phyloP scores from a whole-genome alignment of 139 green algal genomes.

The Coccomyxa sp. region DNA sequence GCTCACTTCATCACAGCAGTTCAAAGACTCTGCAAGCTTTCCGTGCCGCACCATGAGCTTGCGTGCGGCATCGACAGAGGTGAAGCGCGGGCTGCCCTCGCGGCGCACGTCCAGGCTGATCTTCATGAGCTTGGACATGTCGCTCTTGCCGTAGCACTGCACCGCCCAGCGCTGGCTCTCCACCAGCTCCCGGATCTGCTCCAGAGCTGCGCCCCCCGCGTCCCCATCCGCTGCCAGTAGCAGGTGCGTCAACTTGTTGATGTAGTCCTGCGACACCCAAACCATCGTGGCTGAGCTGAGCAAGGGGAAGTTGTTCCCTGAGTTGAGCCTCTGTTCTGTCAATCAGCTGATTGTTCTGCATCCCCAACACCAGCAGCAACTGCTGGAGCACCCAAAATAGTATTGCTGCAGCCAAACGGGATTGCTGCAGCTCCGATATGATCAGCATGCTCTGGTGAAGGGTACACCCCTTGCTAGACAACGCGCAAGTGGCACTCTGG shows the following conservation, averaged over 20 bases:
- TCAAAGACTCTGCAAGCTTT: too few species aligned
- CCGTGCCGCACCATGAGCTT: background rate
- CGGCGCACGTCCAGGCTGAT: background rate
- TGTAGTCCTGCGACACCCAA: background rate
- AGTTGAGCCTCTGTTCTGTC: too few species aligned
- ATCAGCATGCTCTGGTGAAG: background rate
- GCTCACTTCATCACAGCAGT: too few species aligned
- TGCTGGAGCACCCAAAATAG: too few species aligned
- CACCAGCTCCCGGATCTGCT: constrained; percentile 2
- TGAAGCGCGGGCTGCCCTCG: background rate
- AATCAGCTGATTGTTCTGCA: too few species aligned
- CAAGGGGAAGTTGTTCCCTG: too few species aligned
- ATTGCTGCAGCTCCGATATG: too few species aligned
- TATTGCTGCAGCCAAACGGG: too few species aligned
- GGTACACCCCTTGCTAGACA: too few species aligned
- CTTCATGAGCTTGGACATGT: background rate
- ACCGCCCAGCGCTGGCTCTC: background rate
- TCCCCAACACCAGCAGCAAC: too few species aligned
- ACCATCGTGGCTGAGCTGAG: too few species aligned
- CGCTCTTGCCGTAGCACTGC: background rate
- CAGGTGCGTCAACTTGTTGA: constrained; percentile 3
- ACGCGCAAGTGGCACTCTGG: background rate
- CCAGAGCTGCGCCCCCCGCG: background rate
- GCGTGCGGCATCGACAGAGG: background rate
- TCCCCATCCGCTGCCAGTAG: background rate